A percentile compares a stretch with the other conserved stretches of the same genome.
Conservation (phyloP, 2,329 filamentous ascomycete species). For the Dissoconium aciculare region DNA sequence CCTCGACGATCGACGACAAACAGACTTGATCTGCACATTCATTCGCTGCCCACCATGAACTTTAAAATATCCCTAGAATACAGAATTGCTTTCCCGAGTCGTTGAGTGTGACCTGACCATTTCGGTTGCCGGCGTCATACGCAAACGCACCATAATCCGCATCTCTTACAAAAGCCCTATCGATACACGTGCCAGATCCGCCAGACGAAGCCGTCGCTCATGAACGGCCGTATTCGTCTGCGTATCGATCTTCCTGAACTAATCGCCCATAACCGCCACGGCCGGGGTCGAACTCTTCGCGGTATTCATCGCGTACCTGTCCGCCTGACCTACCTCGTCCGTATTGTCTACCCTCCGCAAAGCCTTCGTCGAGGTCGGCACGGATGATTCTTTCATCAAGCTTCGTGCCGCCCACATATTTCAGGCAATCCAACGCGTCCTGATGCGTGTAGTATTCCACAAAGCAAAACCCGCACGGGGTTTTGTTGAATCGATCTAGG, state of each 20-base stretch:
- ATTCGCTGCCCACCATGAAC: too few species aligned
- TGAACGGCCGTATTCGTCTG: constrained; percentile 13
- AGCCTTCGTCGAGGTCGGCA: constrained; percentile 89
- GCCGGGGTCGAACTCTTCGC: constrained; percentile 91
- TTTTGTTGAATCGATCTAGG: constrained; percentile 91
- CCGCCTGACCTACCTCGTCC: constrained; percentile 87
- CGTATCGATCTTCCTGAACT: constrained; percentile 39
- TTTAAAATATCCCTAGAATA: too few species aligned
- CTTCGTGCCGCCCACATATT: constrained; percentile 96
- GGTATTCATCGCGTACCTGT: constrained; percentile 93
- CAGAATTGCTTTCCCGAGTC: too few species aligned
- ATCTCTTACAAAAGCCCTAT: too few species aligned
- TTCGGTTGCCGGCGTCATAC: too few species aligned
- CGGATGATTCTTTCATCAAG: constrained; percentile 93
- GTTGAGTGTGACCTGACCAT: too few species aligned
- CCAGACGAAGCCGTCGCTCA: too few species aligned
- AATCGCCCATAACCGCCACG: constrained; percentile 78
- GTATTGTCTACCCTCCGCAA: constrained; percentile 90
- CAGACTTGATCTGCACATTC: too few species aligned
- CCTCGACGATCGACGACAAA: too few species aligned
- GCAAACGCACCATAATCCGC: too few species aligned
- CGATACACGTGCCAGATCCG: too few species aligned
- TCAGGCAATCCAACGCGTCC: constrained; percentile 94
- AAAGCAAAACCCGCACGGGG: constrained; percentile 97
- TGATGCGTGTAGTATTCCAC: constrained; percentile 98